Evolutionary conservation across 2,329 filamentous ascomycete genomes (phyloP).

Genomic region (Aspergillus sp.): DNA sequence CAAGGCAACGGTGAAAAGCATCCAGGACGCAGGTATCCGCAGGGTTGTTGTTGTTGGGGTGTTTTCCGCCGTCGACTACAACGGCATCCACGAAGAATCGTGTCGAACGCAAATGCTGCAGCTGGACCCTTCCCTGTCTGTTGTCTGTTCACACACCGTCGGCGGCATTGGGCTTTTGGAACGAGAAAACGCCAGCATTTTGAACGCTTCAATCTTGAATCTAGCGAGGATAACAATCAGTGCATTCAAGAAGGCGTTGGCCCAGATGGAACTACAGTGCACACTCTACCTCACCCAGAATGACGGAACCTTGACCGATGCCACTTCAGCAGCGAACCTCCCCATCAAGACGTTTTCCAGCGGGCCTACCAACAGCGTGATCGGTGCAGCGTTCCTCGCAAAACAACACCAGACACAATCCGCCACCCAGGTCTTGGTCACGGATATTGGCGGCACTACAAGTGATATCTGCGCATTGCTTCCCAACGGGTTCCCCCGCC

Average conservation of each 20-base stretch:
- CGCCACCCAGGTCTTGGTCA: conserved; percentile 25
- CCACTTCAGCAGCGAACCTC: conserved; percentile 45
- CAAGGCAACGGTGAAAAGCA: conserved; percentile 35
- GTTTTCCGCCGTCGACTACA: conserved; percentile 58
- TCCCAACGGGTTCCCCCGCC: conserved; percentile 59
- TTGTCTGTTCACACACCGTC: conserved; percentile 54
- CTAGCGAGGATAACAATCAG: conserved; percentile 47
- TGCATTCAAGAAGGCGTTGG: conserved; percentile 48
- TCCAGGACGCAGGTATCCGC: conserved; percentile 44
- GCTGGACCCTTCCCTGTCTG: conserved; percentile 15
- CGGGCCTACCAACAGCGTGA: conserved; percentile 54
- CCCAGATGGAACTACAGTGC: conserved; percentile 43
- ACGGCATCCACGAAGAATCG: conserved; percentile 18
- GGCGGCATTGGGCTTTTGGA: conserved; percentile 50
- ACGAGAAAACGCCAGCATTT: conserved; percentile 51
- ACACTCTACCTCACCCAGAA: conserved; percentile 54
- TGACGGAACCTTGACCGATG: conserved; percentile 51
- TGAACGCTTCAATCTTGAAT: conserved; percentile 49
- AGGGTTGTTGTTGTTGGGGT: conserved; percentile 57
- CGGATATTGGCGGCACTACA: conserved; percentile 63
- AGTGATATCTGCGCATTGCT: conserved; percentile 60
- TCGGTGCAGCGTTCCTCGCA: conserved; percentile 45
- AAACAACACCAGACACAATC: conserved; percentile 5
- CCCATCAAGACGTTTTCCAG: conserved; percentile 54
- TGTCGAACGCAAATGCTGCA: conserved; percentile 10